Percentiles rank a stretch among this genome's conserved stretches.
These are phyloP conservation scores for Acer saccharum DNA, from an alignment of 345 rosid genomes.

Conservation along the genomic window DNA sequence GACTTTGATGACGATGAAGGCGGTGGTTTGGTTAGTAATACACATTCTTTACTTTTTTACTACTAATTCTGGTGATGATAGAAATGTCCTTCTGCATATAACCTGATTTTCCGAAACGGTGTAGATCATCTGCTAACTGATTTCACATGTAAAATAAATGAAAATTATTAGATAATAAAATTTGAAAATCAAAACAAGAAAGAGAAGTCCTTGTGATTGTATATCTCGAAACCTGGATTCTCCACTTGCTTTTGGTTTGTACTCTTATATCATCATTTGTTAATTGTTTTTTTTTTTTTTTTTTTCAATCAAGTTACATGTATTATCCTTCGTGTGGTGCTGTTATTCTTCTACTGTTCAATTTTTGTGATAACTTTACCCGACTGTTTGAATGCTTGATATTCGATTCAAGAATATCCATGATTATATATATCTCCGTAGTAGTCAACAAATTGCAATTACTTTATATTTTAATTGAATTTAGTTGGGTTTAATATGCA, in stretches of 20 bases:
- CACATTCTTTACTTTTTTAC: slow-evolving; percentile 5
- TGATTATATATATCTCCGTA: neutral
- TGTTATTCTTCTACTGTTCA: neutral
- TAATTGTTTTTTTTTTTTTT: neutral
- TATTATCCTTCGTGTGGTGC: neutral
- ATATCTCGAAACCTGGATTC: neutral
- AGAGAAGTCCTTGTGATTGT: neutral
- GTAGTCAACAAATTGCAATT: neutral
- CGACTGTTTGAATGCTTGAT: neutral
- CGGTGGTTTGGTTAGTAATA: slow-evolving; percentile 83
- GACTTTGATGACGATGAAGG: slow-evolving; percentile 99
- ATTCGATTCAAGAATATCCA: neutral
- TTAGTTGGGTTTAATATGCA: neutral
- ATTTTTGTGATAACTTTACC: neutral
- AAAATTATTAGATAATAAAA: neutral
- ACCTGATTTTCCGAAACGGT: slow-evolving; percentile 1
- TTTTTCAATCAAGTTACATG: neutral
- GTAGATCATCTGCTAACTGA: neutral
- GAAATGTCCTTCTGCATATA: neutral
- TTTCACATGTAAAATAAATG: neutral
- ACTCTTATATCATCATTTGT: no score
- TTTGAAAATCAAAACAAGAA: neutral
- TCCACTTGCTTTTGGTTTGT: neutral
- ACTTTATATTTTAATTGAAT: slow-evolving; percentile 10
- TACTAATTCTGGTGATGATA: neutral